Conservation (phyloP, 768 basidiomycete species). For the Lactarius sanguifluus region DNA sequence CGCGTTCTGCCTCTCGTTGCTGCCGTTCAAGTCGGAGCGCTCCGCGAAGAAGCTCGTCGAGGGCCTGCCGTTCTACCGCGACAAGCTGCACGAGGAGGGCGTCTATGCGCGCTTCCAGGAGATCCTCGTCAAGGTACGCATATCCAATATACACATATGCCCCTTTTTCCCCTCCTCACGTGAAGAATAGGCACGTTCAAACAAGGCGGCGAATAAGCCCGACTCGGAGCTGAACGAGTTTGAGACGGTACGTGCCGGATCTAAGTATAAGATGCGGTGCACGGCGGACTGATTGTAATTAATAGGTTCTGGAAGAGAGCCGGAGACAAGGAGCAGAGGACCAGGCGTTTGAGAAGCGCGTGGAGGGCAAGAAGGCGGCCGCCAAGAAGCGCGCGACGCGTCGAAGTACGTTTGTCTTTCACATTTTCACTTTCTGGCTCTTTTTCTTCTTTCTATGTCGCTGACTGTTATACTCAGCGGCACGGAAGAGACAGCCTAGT, state of each 20-base stretch:
- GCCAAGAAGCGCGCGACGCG: constrained; percentile 69
- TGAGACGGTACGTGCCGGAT: constrained; percentile 57
- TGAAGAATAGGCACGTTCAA: constrained; percentile 64
- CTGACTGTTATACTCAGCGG: background rate
- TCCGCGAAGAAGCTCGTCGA: constrained; percentile 97
- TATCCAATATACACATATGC: no score
- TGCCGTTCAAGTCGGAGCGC: constrained; percentile 96
- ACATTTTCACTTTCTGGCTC: background rate
- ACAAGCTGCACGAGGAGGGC: constrained; percentile 86
- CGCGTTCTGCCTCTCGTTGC: constrained; percentile 88
- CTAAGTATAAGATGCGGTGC: background rate
- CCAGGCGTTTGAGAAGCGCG: constrained; percentile 84
- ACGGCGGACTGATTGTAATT: background rate
- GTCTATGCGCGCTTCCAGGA: constrained; percentile 85
- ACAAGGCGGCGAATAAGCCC: constrained; percentile 90
- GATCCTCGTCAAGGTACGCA: constrained; percentile 78
- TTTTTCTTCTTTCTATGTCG: background rate
- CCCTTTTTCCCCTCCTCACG: no score
- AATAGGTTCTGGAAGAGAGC: constrained; percentile 80
- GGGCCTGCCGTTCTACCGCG: constrained; percentile 87
- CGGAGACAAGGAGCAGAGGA: constrained; percentile 88
- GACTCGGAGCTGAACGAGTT: constrained; percentile 95
- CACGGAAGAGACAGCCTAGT: constrained; percentile 15
- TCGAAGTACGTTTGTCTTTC: constrained; percentile 37
- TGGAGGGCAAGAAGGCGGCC: constrained; percentile 76